These are phyloP conservation scores for Verticillium isaacii DNA, from an alignment of 2,329 filamentous ascomycete genomes.

Conservation along the genomic window DNA sequence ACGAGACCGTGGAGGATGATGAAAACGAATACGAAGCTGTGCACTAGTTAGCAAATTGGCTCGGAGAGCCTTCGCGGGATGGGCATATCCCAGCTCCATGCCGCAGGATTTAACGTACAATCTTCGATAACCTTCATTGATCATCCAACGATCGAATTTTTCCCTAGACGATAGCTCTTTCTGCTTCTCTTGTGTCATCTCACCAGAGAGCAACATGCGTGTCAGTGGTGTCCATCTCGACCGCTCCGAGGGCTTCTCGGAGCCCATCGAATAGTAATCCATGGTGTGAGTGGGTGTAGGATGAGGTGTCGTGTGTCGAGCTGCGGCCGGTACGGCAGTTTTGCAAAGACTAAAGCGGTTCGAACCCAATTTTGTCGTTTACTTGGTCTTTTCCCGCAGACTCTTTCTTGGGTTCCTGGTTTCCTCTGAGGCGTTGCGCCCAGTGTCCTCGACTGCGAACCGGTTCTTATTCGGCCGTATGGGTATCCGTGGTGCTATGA, in stretches of 20 bases:
- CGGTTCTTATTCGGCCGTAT: background rate
- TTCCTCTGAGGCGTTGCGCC: background rate
- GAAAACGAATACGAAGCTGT: slow-evolving; percentile 72
- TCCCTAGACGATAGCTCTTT: slow-evolving; percentile 64
- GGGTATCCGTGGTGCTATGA: background rate
- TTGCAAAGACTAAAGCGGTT: background rate
- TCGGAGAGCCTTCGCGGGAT: background rate
- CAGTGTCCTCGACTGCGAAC: background rate
- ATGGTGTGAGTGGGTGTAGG: slow-evolving; percentile 18
- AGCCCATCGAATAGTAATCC: slow-evolving; percentile 25
- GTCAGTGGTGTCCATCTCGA: slow-evolving; percentile 79
- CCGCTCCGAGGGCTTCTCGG: slow-evolving; percentile 57
- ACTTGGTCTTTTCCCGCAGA: slow-evolving; percentile 10
- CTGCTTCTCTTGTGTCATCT: slow-evolving; percentile 71
- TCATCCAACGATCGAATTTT: slow-evolving; percentile 82
- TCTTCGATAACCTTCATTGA: slow-evolving; percentile 79
- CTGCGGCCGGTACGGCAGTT: background rate
- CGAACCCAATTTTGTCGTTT: background rate
- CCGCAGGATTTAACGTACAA: slow-evolving; percentile 48
- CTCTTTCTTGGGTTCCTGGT: slow-evolving; percentile 11
- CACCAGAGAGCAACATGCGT: slow-evolving; percentile 76
- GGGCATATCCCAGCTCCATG: background rate
- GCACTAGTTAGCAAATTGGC: slow-evolving; percentile 7
- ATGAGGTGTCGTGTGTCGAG: background rate
- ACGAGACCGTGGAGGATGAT: slow-evolving; percentile 69